Percentiles rank a stretch among this genome's conserved stretches.
phyloP scores from a whole-genome alignment of 345 rosid species.

The Gossypium herbaceum region DNA sequence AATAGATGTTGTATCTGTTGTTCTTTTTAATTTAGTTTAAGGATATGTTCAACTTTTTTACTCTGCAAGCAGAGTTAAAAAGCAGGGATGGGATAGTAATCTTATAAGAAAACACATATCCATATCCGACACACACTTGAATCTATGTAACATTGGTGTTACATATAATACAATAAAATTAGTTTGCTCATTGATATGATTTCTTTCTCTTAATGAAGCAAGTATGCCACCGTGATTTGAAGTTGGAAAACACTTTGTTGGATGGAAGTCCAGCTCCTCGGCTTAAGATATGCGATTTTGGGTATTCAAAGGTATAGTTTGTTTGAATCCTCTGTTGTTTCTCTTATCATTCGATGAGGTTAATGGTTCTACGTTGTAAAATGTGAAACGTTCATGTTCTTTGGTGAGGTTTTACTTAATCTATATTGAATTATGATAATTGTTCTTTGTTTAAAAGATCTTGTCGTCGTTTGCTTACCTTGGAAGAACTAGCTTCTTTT shows the following conservation, averaged over 20 bases:
- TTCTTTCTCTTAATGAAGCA: conserved; percentile 48
- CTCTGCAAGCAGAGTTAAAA: too few species aligned
- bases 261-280: conserved; percentile 96
- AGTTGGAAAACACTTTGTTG: conserved; percentile 82
- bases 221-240: conserved; percentile 90
- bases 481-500: background rate
- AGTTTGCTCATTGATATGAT: conserved; percentile 15
- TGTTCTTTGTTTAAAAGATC: background rate
- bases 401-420: background rate
- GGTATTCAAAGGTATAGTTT: conserved; percentile 81
- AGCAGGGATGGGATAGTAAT: background rate
- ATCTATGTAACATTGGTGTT: background rate
- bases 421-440: background rate
- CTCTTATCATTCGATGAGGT: background rate
- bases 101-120: background rate
- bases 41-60: too few species aligned
- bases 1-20: too few species aligned
- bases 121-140: background rate
- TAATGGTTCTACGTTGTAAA: background rate
- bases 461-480: background rate
- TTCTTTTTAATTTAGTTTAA: too few species aligned
- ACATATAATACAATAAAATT: background rate
- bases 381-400: background rate
- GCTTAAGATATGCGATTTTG: conserved; percentile 90
- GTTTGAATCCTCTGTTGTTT: background rate